These are phyloP conservation scores for Cyberlindnera amylophila DNA, from an alignment of 805 yeast species.

Conservation along the genomic window DNA sequence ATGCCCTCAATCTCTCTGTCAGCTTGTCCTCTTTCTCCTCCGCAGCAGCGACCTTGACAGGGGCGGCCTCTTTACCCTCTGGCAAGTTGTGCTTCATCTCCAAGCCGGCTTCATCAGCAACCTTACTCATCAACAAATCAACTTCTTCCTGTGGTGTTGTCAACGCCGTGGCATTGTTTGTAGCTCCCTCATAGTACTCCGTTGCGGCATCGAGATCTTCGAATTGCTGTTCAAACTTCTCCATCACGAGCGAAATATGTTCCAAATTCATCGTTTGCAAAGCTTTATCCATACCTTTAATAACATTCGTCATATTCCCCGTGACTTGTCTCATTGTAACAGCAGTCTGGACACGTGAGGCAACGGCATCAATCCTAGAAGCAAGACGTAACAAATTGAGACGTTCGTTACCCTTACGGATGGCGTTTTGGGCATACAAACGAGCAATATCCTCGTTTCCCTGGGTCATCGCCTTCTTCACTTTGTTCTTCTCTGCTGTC, in stretches of 20 bases:
- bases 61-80: slow-evolving; percentile 36
- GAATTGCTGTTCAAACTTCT: slow-evolving; percentile 91
- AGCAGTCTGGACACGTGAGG: slow-evolving; percentile 94
- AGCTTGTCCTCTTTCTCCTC: slow-evolving; percentile 83
- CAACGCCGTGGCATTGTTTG: slow-evolving; percentile 82
- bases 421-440: slow-evolving; percentile 93
- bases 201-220: slow-evolving; percentile 94
- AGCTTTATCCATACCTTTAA: slow-evolving; percentile 94
- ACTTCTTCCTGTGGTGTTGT: slow-evolving; percentile 95
- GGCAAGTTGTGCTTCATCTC: slow-evolving; percentile 82
- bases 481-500: slow-evolving; percentile 77
- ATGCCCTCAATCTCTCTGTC: slow-evolving; percentile 84
- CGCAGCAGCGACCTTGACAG: slow-evolving; percentile 53
- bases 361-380: slow-evolving; percentile 92
- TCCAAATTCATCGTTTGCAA: slow-evolving; percentile 94
- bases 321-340: slow-evolving; percentile 96
- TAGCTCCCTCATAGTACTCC: slow-evolving; percentile 87
- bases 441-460: slow-evolving; percentile 91
- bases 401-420: slow-evolving; percentile 84
- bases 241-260: slow-evolving; percentile 91
- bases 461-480: slow-evolving; percentile 77
- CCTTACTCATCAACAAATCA: slow-evolving; percentile 81
- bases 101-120: slow-evolving; percentile 96
- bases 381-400: slow-evolving; percentile 77
- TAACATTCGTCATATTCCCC: slow-evolving; percentile 89